Conservation (phyloP, 257 asterid species). For the Echites panduratus region DNA sequence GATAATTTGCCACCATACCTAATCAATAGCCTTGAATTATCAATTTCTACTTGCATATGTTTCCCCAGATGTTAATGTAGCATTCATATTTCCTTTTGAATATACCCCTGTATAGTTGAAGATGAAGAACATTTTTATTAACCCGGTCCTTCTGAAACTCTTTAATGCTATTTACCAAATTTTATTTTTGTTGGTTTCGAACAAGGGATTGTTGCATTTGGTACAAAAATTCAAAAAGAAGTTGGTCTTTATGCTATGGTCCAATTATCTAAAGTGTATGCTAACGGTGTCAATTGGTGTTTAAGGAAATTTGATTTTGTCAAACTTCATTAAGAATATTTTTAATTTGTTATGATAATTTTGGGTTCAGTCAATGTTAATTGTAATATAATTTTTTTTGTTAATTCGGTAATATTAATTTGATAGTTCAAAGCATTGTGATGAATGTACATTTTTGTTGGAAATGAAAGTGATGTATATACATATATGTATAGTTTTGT, state of each 20-base stretch:
- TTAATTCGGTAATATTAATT: too few relatives aligned
- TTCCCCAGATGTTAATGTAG: neutral
- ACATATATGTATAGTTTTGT: too few relatives aligned
- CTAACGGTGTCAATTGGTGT: slow-evolving; percentile 66
- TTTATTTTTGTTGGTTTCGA: slow-evolving; percentile 20
- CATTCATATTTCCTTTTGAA: neutral
- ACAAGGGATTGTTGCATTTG: slow-evolving; percentile 49
- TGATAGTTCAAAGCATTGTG: too few relatives aligned
- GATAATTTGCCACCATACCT: neutral
- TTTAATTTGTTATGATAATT: too few relatives aligned
- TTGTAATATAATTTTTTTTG: too few relatives aligned
- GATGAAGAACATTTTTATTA: neutral
- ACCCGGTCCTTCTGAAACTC: neutral
- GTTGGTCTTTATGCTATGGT: slow-evolving; percentile 50
- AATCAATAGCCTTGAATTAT: neutral
- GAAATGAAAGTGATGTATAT: too few relatives aligned
- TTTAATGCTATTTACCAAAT: slow-evolving; percentile 7
- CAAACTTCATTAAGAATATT: too few relatives aligned
- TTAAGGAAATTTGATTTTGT: too few relatives aligned
- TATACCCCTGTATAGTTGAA: neutral
- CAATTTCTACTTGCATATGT: neutral
- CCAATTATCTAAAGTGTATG: slow-evolving; percentile 73
- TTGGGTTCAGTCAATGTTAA: too few relatives aligned
- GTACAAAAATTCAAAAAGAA: slow-evolving; percentile 66
- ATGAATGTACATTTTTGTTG: too few relatives aligned